Evolutionary conservation across 2,329 filamentous ascomycete species (phyloP).

Genomic region (Zasmidium citrigriseum): DNA sequence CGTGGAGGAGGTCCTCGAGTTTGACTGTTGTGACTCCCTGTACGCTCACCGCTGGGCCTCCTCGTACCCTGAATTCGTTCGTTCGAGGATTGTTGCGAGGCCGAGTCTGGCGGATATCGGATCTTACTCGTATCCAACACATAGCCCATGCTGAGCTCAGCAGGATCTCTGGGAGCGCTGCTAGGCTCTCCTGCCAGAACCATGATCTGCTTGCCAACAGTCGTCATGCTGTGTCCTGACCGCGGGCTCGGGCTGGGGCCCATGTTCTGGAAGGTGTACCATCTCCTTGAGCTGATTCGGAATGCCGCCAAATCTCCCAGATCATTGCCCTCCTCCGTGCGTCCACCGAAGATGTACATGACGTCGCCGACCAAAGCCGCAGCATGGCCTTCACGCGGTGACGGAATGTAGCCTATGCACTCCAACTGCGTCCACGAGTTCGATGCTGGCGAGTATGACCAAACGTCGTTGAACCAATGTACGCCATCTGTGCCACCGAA

Average conservation of each 20-base stretch:
- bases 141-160: slow-evolving; percentile 86
- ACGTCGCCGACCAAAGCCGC: slow-evolving; percentile 93
- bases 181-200: slow-evolving; percentile 94
- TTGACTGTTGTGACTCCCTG: slow-evolving; percentile 11
- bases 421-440: slow-evolving; percentile 88
- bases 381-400: slow-evolving; percentile 90
- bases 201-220: slow-evolving; percentile 87
- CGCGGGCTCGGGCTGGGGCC: slow-evolving; percentile 89
- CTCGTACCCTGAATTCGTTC: slow-evolving; percentile 29
- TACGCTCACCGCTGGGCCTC: slow-evolving; percentile 34
- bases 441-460: slow-evolving; percentile 83
- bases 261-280: slow-evolving; percentile 99
- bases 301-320: slow-evolving; percentile 90
- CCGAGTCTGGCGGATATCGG: slow-evolving; percentile 74
- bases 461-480: slow-evolving; percentile 98
- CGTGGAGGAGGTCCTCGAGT: slow-evolving; percentile 23
- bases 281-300: slow-evolving; percentile 77
- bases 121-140: slow-evolving; percentile 95
- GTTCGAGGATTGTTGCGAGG: slow-evolving; percentile 34
- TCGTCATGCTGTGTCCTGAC: slow-evolving; percentile 97
- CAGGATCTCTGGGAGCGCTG: slow-evolving; percentile 75
- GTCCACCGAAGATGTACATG: slow-evolving; percentile 98
- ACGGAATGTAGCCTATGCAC: slow-evolving; percentile 96
- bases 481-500: slow-evolving; percentile 96
- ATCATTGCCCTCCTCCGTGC: slow-evolving; percentile 89